Evolutionary conservation across 352 stramenopile genomes (phyloP), one percentile per base, ranked within the genome.

Genomic region (Phytophthora meadii): DNA sequence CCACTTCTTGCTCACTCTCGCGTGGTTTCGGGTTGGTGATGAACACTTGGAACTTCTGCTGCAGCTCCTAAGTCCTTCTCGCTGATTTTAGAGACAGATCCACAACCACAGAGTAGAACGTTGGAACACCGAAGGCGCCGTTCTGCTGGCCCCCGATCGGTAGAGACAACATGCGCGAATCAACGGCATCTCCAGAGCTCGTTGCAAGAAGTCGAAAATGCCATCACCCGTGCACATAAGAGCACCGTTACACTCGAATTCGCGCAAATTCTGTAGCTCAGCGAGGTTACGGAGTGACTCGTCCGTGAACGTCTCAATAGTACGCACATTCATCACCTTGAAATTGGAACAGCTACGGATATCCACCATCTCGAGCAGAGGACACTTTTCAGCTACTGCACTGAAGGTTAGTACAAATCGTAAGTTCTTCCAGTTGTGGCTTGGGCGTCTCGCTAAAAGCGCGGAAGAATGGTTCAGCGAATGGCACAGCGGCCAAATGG

Each of bases 401-500:
- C 2, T 65, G 17, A 46, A 68, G 56, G 51, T 66, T 79, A 12
- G 72, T 36, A 7, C 39, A 34, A 8, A 82, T 56, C 1, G 47
- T 30, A 4, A 77, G 42, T 19, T 28, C 17, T 6, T n/a, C 53
- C 9, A 81, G 63, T 2, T 59, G 25, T 2, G 65, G 73, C 28
- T 81, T 81, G 3, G 32, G 2, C 34, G 73, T 34, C 19, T 61
- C 44, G 14, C 65, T 60, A 39, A 78, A 81, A 5, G 59, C 50
- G 1, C 53, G 51, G 45, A 81, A 81, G 40, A 78, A 76, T 5
- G 59, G 59, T n/a, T 69, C 62, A 9, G 58, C 62, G 14, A 69
- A 79, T 0, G 71, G 71, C 0, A 68, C 67, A 2, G 51, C 50
- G 0, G 54, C 22, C 67, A 54, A 79, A 28, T 63, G 52, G 28